phyloP scores from a whole-genome alignment of 2,329 filamentous ascomycete species.

The Claviceps humidiphila region DNA sequence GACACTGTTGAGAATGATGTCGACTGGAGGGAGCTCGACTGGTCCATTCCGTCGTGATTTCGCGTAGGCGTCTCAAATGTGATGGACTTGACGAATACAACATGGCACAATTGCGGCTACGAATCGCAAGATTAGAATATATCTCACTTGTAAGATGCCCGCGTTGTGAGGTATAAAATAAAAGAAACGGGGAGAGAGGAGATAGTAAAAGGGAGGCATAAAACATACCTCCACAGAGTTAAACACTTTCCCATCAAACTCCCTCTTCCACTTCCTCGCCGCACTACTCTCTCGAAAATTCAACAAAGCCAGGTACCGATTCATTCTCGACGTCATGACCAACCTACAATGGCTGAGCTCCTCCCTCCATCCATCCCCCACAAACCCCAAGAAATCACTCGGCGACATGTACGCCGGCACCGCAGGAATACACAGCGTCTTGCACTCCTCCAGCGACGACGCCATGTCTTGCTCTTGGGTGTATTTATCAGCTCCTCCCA shows the following conservation, averaged over 20 bases:
- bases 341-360: conserved; percentile 89
- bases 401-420: conserved; percentile 90
- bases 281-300: conserved; percentile 70
- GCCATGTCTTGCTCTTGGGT: conserved; percentile 14
- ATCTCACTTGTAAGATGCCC: not conserved
- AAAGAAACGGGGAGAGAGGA: not conserved
- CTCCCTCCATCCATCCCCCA: conserved; percentile 75
- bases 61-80: conserved; percentile 57
- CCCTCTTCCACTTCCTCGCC: conserved; percentile 67
- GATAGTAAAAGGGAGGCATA: not conserved
- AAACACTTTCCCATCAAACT: conserved; percentile 89
- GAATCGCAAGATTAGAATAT: conserved; percentile 6
- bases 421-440: conserved; percentile 82
- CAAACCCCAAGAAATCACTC: conserved; percentile 79
- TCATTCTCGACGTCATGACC: conserved; percentile 78
- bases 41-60: conserved; percentile 34
- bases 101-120: conserved; percentile 83
- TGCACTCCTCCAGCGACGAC: conserved; percentile 49
- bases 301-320: conserved; percentile 89
- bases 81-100: conserved; percentile 87
- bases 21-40: conserved; percentile 36
- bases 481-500: conserved; percentile 10
- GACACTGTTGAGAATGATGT: conserved; percentile 27
- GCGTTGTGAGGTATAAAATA: not conserved
- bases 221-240: conserved; percentile 67